Evolutionary conservation across 345 rosid genomes (phyloP), one percentile per base, ranked within the genome.

Genomic region (Citrus cavaleriei): DNA sequence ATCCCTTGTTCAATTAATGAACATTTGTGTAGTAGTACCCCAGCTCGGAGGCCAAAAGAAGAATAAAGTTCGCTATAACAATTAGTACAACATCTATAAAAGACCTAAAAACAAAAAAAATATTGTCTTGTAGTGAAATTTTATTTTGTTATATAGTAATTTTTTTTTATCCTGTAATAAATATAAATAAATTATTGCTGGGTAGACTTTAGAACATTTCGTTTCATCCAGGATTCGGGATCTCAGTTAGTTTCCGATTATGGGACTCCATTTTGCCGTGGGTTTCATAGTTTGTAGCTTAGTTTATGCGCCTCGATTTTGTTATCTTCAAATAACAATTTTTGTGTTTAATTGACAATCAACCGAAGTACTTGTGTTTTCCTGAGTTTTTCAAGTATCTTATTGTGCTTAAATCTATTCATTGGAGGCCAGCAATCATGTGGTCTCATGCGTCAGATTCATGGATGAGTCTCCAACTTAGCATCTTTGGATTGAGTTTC

Each of bases 1-100:
- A 54, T 83, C 63, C 94, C 95, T 22, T 90, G 97, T 71, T 94
- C 97, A 98, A 32, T 32, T 32, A 32, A 94, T 82, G 60, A 92
- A 88, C 85, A 90, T 88, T 61, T 93, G 89, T 42, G 81, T 79
- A 0, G 87, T 91, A 0, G 87, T 89, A 0, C 25, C 80, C 63
- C 79, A 83, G 34, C 68, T 67, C 62, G 86, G 78, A 51, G 78
- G 78, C 79, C 91, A 82, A 79, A 30, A 30, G 32, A 30, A 30
- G 32, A 30, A 30, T 30, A 30, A 30, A 30, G 38, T 37, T 37
- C 38, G 2, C 38, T 37, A 37, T 37, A 37, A 37, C 38, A 37
- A 37, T 5, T 37, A 37, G 38, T 7, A 37, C 38, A 37, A 6
- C 0, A 37, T 37, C 38, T 37, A 6, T 37, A 37, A 37, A 37